Conservation (phyloP, 106 monocot species). For the Dioscorea zingiberensis region DNA sequence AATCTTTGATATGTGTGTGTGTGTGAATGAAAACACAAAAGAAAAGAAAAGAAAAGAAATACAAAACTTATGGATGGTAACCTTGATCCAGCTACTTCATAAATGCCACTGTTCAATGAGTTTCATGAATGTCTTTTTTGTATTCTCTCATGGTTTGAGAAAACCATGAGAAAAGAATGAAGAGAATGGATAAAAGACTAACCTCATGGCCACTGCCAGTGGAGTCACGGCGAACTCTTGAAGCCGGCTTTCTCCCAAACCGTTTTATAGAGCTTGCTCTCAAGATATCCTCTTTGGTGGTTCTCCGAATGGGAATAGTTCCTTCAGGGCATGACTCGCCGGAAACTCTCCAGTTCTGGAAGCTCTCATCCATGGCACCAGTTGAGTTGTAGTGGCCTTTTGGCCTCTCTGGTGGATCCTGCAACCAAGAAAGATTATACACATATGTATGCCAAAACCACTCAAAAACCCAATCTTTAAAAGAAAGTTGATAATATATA, state of each 20-base stretch:
- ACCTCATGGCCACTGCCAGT: conserved; percentile 78
- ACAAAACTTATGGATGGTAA: no score
- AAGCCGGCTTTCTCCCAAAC: conserved; percentile 53
- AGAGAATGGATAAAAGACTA: no score
- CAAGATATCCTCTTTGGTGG: conserved; percentile 47
- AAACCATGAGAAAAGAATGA: no score
- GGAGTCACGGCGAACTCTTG: conserved; percentile 42
- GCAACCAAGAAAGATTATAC: conserved; percentile 2
- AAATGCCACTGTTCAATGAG: no score
- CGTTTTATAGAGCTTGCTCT: conserved; percentile 45
- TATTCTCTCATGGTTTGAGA: no score
- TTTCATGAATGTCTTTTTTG: no score
- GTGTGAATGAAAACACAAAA: no score
- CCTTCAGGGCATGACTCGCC: conserved; percentile 73
- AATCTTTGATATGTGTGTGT: no score
- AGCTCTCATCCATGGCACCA: conserved; percentile 2
- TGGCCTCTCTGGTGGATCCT: conserved; percentile 78
- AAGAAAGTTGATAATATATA: neutral
- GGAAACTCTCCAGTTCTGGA: conserved; percentile 49
- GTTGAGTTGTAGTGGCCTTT: conserved; percentile 21
- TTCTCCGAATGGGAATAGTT: conserved; percentile 52
- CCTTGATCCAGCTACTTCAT: no score
- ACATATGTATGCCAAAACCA: no score
- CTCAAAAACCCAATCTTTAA: neutral
- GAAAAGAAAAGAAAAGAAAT: no score